Conservation (phyloP, 495 filamentous ascomycete species). For the Hypoxylon rickii region DNA sequence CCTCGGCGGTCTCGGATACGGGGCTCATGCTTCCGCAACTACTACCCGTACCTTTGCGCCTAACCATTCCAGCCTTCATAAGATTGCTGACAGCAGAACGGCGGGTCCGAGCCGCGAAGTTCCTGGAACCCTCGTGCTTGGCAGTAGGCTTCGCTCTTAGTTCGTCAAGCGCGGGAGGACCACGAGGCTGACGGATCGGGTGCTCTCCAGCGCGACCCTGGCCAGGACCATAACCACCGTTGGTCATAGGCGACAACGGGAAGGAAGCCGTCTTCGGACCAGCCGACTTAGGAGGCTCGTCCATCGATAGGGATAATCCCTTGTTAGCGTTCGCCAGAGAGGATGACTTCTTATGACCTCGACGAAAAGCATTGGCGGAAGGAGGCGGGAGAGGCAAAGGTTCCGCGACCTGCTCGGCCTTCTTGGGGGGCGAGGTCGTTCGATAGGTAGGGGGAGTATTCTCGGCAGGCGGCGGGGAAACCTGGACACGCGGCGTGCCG, state of each 20-base stretch:
- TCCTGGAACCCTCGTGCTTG: slow-evolving; percentile 96
- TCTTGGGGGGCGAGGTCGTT: slow-evolving; percentile 72
- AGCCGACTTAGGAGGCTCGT: slow-evolving; percentile 61
- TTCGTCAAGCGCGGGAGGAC: slow-evolving; percentile 90
- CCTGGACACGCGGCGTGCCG: slow-evolving; percentile 67
- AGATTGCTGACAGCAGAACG: slow-evolving; percentile 90
- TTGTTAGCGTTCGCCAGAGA: slow-evolving; percentile 71
- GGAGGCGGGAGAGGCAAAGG: slow-evolving; percentile 75
- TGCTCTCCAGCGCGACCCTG: slow-evolving; percentile 93
- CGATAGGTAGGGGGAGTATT: slow-evolving; percentile 55
- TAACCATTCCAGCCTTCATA: slow-evolving; percentile 86
- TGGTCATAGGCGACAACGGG: slow-evolving; percentile 77
- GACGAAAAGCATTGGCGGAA: slow-evolving; percentile 84
- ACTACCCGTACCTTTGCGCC: slow-evolving; percentile 68
- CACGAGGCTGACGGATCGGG: slow-evolving; percentile 89
- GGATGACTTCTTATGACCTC: slow-evolving; percentile 88
- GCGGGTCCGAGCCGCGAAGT: slow-evolving; percentile 92
- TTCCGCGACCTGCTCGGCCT: slow-evolving; percentile 63
- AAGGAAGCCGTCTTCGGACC: slow-evolving; percentile 79
- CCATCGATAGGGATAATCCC: slow-evolving; percentile 59
- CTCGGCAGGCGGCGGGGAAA: slow-evolving; percentile 72
- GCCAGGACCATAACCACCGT: slow-evolving; percentile 88
- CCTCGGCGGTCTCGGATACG: slow-evolving; percentile 79
- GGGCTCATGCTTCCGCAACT: slow-evolving; percentile 83
- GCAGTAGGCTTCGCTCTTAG: slow-evolving; percentile 87